Evolutionary conservation across 192 early-diverging fungal species (phyloP), one percentile per base, ranked within the genome.

Genomic region (Paraglomus brasilianum): DNA sequence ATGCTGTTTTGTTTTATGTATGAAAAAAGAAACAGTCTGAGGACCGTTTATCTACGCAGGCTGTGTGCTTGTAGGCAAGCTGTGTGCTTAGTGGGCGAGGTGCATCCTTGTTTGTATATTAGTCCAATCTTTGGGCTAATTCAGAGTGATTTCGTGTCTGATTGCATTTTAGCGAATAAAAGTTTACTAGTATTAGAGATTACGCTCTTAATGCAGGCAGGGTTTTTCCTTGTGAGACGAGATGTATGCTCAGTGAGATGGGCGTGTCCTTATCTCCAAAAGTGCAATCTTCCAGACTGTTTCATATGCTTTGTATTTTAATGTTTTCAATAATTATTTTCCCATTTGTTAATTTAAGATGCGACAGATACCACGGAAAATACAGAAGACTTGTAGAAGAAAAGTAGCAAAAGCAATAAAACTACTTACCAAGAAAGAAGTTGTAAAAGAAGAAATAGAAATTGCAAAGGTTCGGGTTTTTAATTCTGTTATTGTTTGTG

Each of bases 361-460:
- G 55, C 21, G 8, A 36, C 55, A 57, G 55, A 30, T 0, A 57
- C 0, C 55, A 57, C 5, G 55, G 0, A 57, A 10, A 36, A 57
- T 57, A 57, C 22, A 57, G 55, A 57, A 21, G 30, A 13, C 19
- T 10, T 10, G 5, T 40, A 57, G 55, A 57, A 57, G 14, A 57
- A 5, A 36, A 57, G 21, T 57, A 36, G 55, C 55, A 5, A 57
- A 57, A 10, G 55, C 55, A 57, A 36, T 6, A 10, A 58, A 58
- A 58, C 24, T 58, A 57, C 55, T 57, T 57, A 21, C 24, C 2
- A 57, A 57, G 14, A 22, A 36, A 57, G 55, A 5, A 13, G 39
- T 13, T 57, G 14, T 57, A 57, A 57, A 57, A 13, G 14, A 57
- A 36, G 55, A 57, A 57, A 0, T 57, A 57, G 55, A 57, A 57